These are phyloP conservation scores for Meredithiella fracta DNA, from an alignment of 2,329 filamentous ascomycete genomes.

Conservation along the genomic window DNA sequence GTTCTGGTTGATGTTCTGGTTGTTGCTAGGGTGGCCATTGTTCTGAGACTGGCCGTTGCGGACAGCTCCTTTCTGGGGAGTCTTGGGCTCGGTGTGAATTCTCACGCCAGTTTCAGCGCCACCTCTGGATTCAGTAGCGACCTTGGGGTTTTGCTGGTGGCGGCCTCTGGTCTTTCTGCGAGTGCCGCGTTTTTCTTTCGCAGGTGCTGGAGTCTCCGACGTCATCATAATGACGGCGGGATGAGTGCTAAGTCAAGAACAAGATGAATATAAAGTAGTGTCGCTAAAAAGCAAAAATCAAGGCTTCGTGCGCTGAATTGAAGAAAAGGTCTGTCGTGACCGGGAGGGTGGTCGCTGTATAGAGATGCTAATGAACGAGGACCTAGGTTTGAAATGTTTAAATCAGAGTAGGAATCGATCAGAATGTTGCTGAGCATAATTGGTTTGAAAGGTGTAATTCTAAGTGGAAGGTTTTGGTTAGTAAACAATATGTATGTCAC, in stretches of 20 bases:
- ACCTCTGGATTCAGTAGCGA: constrained; percentile 43
- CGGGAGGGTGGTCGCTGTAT: constrained; percentile 11
- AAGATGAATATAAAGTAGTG: background rate
- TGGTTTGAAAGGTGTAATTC: too few species aligned
- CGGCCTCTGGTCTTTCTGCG: constrained; percentile 23
- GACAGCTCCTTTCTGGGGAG: constrained; percentile 29
- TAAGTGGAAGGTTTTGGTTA: constrained; percentile 10
- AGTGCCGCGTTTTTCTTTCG: constrained; percentile 22
- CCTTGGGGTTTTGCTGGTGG: constrained; percentile 23
- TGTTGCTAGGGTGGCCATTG: constrained; percentile 23
- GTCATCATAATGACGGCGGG: background rate
- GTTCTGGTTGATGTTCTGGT: constrained; percentile 19
- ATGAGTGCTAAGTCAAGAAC: background rate
- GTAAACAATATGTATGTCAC: background rate
- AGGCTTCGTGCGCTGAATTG: constrained; percentile 8
- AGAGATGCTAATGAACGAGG: background rate
- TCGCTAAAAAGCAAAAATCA: constrained; percentile 1
- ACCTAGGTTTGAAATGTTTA: constrained; percentile 3
- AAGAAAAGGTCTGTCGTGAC: background rate
- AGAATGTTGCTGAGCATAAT: background rate
- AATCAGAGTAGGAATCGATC: constrained; percentile 4
- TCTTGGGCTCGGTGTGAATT: constrained; percentile 22
- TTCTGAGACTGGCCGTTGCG: background rate
- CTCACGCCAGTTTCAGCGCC: constrained; percentile 15
- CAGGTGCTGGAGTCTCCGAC: background rate